phyloP scores from a whole-genome alignment of 352 stramenopile species.

The Poterioochromonas sp. region DNA sequence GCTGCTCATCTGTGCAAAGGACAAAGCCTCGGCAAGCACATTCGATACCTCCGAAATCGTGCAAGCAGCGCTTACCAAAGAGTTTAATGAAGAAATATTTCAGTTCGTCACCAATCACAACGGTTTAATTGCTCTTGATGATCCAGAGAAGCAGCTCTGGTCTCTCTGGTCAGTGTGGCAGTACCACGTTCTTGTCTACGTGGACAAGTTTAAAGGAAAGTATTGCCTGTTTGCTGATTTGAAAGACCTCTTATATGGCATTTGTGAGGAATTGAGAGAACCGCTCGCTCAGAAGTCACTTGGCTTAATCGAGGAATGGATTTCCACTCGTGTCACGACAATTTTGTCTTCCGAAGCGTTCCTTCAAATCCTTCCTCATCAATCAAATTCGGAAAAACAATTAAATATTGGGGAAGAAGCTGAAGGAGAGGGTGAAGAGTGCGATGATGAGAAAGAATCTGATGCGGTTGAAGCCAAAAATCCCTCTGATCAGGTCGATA shows the following conservation, averaged over 20 bases:
- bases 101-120: neutral
- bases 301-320: too few relatives aligned
- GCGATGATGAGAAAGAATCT: neutral
- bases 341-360: too few relatives aligned
- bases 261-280: too few relatives aligned
- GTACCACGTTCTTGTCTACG: neutral
- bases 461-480: neutral
- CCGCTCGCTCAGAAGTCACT: too few relatives aligned
- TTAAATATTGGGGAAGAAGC: neutral
- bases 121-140: neutral
- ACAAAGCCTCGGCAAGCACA: neutral
- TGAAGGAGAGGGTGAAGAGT: neutral
- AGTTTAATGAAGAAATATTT: neutral
- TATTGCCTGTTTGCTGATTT: slow-evolving; percentile 18
- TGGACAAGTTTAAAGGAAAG: neutral
- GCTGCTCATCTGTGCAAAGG: neutral
- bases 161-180: neutral
- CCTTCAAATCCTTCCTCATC: too few relatives aligned
- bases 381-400: too few relatives aligned
- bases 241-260: neutral
- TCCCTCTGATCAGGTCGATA: neutral
- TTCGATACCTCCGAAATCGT: neutral
- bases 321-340: too few relatives aligned
- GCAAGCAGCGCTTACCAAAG: neutral
- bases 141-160: neutral